Evolutionary conservation across 2,329 filamentous ascomycete genomes (phyloP).

Genomic region (Camillea tinctor): DNA sequence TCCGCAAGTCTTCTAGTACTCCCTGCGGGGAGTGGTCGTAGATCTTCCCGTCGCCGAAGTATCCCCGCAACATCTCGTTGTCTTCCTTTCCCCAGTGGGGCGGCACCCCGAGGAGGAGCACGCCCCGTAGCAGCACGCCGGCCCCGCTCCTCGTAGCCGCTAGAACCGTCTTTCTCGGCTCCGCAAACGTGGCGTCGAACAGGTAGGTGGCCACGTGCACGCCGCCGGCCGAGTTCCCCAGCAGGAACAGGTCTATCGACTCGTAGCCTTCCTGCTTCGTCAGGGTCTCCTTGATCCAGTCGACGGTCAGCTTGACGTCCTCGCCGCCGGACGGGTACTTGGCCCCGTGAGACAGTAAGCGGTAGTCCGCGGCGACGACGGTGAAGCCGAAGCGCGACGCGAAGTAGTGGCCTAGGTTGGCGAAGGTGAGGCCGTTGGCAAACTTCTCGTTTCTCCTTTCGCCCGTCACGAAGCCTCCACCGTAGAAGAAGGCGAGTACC

Average conservation of each 20-base stretch:
- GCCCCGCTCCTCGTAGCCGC: conserved; percentile 5
- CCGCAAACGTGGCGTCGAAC: conserved; percentile 26
- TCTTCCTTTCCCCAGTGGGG: conserved; percentile 24
- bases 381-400: conserved; percentile 34
- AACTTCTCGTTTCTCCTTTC: conserved; percentile 29
- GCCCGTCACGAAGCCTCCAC: conserved; percentile 34
- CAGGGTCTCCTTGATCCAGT: conserved; percentile 33
- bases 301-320: conserved; percentile 35
- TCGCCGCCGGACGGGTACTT: conserved; percentile 40
- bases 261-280: conserved; percentile 23
- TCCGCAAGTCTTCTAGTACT: conserved; percentile 18
- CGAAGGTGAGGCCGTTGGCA: conserved; percentile 30
- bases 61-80: conserved; percentile 20
- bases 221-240: conserved; percentile 42
- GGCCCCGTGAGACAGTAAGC: conserved; percentile 38
- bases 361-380: conserved; percentile 39
- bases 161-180: conserved; percentile 13
- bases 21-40: conserved; percentile 22
- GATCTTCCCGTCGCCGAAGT: conserved; percentile 25
- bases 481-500: conserved; percentile 34
- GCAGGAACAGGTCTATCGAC: conserved; percentile 34
- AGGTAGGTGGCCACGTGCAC: conserved; percentile 38
- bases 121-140: conserved; percentile 22
- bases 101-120: conserved; percentile 24
- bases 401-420: conserved; percentile 41